Evolutionary conservation across 192 early-diverging fungal genomes (phyloP).

Genomic region (Coemansia reversa): DNA sequence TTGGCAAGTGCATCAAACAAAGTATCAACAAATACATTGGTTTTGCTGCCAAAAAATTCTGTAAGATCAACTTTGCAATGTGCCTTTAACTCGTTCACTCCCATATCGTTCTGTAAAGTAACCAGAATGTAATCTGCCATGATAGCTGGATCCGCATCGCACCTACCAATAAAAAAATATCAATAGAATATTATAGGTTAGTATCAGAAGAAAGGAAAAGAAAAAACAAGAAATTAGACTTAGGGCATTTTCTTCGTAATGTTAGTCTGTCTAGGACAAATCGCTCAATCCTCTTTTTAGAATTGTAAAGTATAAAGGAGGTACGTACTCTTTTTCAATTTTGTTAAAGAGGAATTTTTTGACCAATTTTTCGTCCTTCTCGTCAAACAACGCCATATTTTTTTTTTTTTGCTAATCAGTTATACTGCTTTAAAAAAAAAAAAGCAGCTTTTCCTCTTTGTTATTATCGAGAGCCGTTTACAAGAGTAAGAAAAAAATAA

Average conservation of each 20-base stretch:
- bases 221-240: too few species aligned
- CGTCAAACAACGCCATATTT: slow-evolving; percentile 40
- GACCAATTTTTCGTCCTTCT: slow-evolving; percentile 36
- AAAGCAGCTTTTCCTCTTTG: background rate
- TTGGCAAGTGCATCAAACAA: slow-evolving; percentile 30
- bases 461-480: too few species aligned
- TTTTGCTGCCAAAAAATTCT: slow-evolving; percentile 47
- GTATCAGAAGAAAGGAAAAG: background rate
- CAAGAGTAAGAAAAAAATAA: slow-evolving; percentile 2
- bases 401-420: background rate
- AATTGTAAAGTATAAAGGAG: background rate
- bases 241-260: too few species aligned
- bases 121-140: slow-evolving; percentile 51
- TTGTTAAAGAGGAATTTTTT: slow-evolving; percentile 44
- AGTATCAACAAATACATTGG: slow-evolving; percentile 27
- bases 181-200: background rate
- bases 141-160: slow-evolving; percentile 42
- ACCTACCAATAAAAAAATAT: slow-evolving; percentile 15
- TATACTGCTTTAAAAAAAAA: background rate
- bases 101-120: slow-evolving; percentile 48
- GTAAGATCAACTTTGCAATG: slow-evolving; percentile 39
- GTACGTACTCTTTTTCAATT: slow-evolving; percentile 39
- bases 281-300: background rate
- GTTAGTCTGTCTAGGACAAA: too few species aligned
- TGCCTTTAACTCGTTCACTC: slow-evolving; percentile 24